Conservation (phyloP, 257 asterid genomes). For the Solanum gracilifrons region DNA sequence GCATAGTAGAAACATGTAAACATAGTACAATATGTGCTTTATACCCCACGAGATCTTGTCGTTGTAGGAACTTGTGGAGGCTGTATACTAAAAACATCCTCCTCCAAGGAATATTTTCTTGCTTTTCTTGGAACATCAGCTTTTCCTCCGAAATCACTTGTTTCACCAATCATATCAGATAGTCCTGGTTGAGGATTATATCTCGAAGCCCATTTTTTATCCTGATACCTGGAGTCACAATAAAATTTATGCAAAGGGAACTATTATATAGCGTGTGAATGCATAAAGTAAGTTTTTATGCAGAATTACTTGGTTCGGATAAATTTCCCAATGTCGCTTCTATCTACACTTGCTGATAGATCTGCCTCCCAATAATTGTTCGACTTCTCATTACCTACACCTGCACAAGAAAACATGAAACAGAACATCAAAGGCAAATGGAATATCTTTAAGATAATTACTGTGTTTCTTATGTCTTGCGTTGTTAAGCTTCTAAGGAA, state of each 20-base stretch:
- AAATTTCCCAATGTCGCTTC: constrained; percentile 51
- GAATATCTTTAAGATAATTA: background rate
- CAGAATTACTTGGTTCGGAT: constrained; percentile 56
- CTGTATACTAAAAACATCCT: constrained; percentile 36
- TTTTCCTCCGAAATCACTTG: constrained; percentile 4
- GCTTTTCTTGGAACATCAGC: constrained; percentile 72
- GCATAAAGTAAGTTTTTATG: background rate
- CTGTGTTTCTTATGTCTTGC: background rate
- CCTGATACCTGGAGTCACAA: constrained; percentile 46
- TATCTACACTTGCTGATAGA: constrained; percentile 31
- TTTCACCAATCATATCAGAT: constrained; percentile 9
- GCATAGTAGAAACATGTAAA: background rate
- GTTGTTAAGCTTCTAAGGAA: background rate
- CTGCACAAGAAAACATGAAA: constrained; percentile 22
- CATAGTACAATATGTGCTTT: background rate
- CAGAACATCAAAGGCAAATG: background rate
- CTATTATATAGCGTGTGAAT: background rate
- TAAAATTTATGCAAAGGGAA: background rate
- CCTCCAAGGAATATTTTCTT: constrained; percentile 84
- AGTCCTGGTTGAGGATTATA: constrained; percentile 33
- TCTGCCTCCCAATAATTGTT: constrained; percentile 80
- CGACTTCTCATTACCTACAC: constrained; percentile 59
- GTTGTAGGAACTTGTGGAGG: constrained; percentile 21
- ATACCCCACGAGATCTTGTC: constrained; percentile 68
- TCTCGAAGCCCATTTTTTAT: constrained; percentile 58